Conservation (phyloP, 2,329 filamentous ascomycete genomes). For the Didymella keratinophila region DNA sequence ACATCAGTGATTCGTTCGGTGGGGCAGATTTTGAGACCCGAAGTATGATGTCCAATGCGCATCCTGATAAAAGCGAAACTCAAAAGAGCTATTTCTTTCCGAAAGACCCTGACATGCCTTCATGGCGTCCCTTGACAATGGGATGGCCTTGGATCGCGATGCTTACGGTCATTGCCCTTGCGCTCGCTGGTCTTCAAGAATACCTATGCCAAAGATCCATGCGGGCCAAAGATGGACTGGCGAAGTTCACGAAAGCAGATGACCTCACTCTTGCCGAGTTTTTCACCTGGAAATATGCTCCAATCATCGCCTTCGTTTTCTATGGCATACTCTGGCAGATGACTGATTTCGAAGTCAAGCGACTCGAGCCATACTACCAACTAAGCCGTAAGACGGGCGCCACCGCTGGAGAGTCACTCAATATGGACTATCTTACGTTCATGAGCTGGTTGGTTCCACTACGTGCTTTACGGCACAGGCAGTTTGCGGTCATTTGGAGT, state of each 20-base stretch:
- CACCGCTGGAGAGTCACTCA: constrained; percentile 64
- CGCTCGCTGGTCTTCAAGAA: constrained; percentile 48
- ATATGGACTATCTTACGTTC: constrained; percentile 76
- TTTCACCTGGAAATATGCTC: constrained; percentile 52
- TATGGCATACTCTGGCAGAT: constrained; percentile 61
- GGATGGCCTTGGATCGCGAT: constrained; percentile 47
- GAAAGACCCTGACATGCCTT: constrained; percentile 50
- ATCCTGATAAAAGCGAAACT: constrained; percentile 27
- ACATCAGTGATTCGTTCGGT: constrained; percentile 53
- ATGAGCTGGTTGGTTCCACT: constrained; percentile 72
- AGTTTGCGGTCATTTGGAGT: constrained; percentile 73
- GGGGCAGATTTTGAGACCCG: constrained; percentile 45
- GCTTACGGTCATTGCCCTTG: constrained; percentile 45
- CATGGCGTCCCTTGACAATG: constrained; percentile 52
- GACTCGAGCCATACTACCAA: constrained; percentile 60
- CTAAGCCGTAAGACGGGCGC: constrained; percentile 48
- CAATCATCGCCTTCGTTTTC: constrained; percentile 56
- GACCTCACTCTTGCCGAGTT: constrained; percentile 41
- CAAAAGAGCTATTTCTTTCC: constrained; percentile 52
- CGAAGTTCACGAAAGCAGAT: constrained; percentile 40
- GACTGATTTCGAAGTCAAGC: constrained; percentile 59
- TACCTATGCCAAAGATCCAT: constrained; percentile 47
- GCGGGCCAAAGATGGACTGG: constrained; percentile 37
- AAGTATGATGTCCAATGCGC: constrained; percentile 34
- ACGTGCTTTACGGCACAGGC: constrained; percentile 66